A percentile compares a stretch with the other conserved stretches of the same genome.
These are phyloP conservation scores for Phytopythium chamaehyphon DNA, from an alignment of 352 stramenopile genomes.

Conservation along the genomic window DNA sequence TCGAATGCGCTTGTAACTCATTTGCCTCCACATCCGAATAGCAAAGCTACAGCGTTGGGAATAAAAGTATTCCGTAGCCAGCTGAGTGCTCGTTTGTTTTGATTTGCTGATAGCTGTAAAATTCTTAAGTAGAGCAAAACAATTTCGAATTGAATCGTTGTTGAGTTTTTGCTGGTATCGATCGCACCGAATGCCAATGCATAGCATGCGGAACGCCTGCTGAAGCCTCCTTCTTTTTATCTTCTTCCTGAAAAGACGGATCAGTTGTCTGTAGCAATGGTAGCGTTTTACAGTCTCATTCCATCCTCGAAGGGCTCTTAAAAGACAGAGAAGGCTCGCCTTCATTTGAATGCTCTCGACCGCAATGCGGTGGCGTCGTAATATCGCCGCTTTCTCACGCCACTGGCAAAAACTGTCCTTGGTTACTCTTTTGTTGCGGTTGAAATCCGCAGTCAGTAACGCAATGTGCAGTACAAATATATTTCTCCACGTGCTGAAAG, in stretches of 20 bases:
- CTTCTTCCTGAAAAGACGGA: slow-evolving; percentile 47
- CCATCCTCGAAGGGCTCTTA: neutral
- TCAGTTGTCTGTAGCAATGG: slow-evolving; percentile 27
- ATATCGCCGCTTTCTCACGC: too few species aligned
- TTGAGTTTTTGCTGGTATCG: slow-evolving; percentile 9
- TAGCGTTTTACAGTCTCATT: neutral
- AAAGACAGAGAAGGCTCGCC: neutral
- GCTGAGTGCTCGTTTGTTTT: slow-evolving; percentile 5
- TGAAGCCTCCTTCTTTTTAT: slow-evolving; percentile 7
- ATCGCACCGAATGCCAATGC: slow-evolving; percentile 7
- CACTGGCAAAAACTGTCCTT: too few species aligned
- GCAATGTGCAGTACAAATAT: too few species aligned
- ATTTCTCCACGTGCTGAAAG: too few species aligned
- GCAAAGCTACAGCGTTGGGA: neutral
- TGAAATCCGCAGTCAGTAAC: too few species aligned
- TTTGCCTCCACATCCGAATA: neutral
- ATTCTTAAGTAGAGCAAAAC: slow-evolving; percentile 2
- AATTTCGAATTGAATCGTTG: too few species aligned
- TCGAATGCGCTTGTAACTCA: neutral
- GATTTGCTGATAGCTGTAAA: slow-evolving; percentile 1
- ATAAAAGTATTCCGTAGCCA: slow-evolving; percentile 1
- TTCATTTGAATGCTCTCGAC: neutral
- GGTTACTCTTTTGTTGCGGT: too few species aligned
- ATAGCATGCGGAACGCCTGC: slow-evolving; percentile 14
- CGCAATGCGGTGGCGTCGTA: too few species aligned